These are phyloP conservation scores for Tillandsia fasciculata DNA, from an alignment of 176 grass and related monocot genomes.

Conservation along the genomic window DNA sequence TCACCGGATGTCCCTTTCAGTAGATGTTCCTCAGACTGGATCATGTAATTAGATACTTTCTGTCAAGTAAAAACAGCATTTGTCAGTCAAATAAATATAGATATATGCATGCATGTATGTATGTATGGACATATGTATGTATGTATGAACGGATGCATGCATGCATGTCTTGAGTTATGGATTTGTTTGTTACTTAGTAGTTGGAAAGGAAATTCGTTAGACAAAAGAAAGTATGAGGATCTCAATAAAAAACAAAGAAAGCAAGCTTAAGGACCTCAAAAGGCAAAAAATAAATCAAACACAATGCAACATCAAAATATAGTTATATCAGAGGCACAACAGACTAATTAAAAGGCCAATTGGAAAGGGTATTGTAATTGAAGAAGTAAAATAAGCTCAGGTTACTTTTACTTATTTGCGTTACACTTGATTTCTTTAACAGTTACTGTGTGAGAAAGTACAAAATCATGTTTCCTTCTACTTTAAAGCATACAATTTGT, in stretches of 20 bases:
- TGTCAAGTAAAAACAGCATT: conserved; percentile 30
- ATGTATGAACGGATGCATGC: not conserved
- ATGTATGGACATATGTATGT: not conserved
- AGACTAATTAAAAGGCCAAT: too few species aligned
- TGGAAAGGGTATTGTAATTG: too few species aligned
- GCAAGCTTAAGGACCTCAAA: not conserved
- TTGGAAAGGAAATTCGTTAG: not conserved
- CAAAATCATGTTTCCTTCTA: too few species aligned
- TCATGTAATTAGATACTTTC: conserved; percentile 50
- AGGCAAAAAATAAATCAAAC: too few species aligned
- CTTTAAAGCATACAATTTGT: too few species aligned
- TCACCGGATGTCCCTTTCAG: conserved; percentile 40
- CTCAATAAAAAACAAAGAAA: not conserved
- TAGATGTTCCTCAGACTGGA: conserved; percentile 48
- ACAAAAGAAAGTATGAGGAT: not conserved
- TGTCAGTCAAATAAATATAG: not conserved
- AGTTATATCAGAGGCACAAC: too few species aligned
- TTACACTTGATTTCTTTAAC: too few species aligned
- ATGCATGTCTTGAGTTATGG: too few species aligned
- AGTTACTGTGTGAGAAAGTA: too few species aligned
- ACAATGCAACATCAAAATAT: too few species aligned
- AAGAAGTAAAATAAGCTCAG: too few species aligned
- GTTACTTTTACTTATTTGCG: too few species aligned
- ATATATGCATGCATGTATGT: not conserved
- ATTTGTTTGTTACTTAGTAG: not conserved